Evolutionary conservation across 148 eudicot genomes (phyloP), one percentile per base, ranked within the genome.

Genomic region (Persicaria maculosa): DNA sequence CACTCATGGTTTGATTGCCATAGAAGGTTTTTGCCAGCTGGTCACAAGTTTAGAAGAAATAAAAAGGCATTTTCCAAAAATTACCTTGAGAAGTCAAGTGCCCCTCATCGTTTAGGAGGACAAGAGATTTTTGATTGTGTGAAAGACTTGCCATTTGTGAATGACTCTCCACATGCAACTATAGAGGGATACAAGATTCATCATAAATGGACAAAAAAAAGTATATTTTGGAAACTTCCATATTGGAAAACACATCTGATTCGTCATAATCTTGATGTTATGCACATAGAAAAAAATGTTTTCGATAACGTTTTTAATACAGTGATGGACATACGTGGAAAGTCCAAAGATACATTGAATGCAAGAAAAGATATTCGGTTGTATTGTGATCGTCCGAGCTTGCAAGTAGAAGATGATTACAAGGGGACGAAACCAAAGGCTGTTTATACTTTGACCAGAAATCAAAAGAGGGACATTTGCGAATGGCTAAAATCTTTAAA

Each of bases 291-390:
- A 67, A 20, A 71, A 62, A 57, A 65, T 58, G 76, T 74, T 47
- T 79, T 74, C 9, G 58, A 74, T 9, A 78, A 72, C 52, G 9
- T 78, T 25, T 25, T 25, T 25, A 25, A 25, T 25, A 78, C 59
- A n/a, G 43, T 69, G 2, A 53, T 75, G 77, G 74, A 74, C 36
- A 68, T n/a, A 0, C 17, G 20, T 4, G 57, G 17, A 8, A 64
- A 11, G 52, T 12, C 31, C 31, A 25, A 50, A 1, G 58, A 40
- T 2, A 44, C 16, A 25, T 1, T 53, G 17, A 53, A 53, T 53
- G 57, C 57, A 53, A 15, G 7, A 53, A 53, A 53, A 53, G 57
- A 53, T 15, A 53, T 53, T 6, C 2, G 16, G n/a, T 12, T 53
- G 16, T 53, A 53, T 16, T 53, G 4, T 16, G 17, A 53, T 12